These are phyloP conservation scores for Helicocarpus griseus DNA, from an alignment of 2,329 filamentous ascomycete genomes.

Conservation along the genomic window DNA sequence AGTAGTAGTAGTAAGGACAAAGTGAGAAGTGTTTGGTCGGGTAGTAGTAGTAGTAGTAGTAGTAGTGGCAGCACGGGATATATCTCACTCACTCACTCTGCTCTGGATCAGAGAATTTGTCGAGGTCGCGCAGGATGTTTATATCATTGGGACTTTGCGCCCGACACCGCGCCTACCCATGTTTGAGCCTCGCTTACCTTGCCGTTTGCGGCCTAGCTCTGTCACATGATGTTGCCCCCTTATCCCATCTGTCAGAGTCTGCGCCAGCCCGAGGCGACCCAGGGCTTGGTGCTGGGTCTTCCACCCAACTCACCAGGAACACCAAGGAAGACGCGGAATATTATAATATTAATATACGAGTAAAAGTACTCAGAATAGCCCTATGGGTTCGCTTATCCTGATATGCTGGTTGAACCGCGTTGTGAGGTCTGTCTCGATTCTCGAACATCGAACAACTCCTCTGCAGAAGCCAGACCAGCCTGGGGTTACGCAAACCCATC, in stretches of 20 bases:
- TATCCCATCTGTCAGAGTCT: not conserved
- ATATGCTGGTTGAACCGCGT: too few species aligned
- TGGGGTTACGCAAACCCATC: too few species aligned
- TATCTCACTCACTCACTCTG: not conserved
- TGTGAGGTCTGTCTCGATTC: too few species aligned
- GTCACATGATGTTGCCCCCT: conserved; percentile 12
- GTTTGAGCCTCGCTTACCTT: conserved; percentile 27
- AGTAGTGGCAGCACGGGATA: not conserved
- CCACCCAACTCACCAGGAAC: not conserved
- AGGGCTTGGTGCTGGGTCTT: not conserved
- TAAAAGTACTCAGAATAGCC: too few species aligned
- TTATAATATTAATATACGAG: too few species aligned
- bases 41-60: not conserved
- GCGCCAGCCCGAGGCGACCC: too few species aligned
- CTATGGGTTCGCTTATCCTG: too few species aligned
- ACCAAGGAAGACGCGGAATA: too few species aligned
- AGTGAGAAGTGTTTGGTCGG: not conserved
- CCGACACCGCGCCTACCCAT: conserved; percentile 31
- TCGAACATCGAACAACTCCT: too few species aligned
- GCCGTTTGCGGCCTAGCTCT: conserved; percentile 17
- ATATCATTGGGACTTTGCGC: conserved; percentile 35
- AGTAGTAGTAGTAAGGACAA: not conserved
- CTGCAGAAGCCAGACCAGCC: too few species aligned
- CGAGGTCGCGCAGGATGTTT: conserved; percentile 39
- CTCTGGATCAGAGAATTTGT: conserved; percentile 12